Evolutionary conservation across 2,329 filamentous ascomycete species (phyloP).

Genomic region (Aspergillus spinulosporus): DNA sequence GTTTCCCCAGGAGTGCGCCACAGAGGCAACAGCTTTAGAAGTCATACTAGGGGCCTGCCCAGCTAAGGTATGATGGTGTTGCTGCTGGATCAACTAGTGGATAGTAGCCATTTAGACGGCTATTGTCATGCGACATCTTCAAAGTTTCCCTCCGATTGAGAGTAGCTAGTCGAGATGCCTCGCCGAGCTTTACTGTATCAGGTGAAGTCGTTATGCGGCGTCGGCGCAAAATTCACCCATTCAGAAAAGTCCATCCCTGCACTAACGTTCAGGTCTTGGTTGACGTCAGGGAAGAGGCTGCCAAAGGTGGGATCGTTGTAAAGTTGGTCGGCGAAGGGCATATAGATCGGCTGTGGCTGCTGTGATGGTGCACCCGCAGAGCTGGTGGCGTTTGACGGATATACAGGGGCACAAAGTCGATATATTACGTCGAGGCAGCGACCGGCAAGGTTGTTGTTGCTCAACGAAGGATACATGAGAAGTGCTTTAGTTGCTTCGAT

Average conservation of each 20-base stretch:
- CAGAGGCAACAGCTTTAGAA: background rate
- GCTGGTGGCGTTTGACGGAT: slow-evolving; percentile 19
- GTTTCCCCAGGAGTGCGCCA: background rate
- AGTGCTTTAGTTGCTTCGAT: slow-evolving; percentile 45
- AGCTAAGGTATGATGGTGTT: background rate
- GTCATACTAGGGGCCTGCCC: background rate
- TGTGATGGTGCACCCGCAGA: slow-evolving; percentile 16
- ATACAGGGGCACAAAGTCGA: slow-evolving; percentile 37
- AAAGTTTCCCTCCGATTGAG: background rate
- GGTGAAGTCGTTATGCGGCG: slow-evolving; percentile 25
- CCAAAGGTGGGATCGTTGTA: slow-evolving; percentile 39
- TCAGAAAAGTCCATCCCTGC: slow-evolving; percentile 42
- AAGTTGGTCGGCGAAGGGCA: slow-evolving; percentile 41
- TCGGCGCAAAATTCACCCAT: slow-evolving; percentile 40
- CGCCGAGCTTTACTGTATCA: slow-evolving; percentile 1
- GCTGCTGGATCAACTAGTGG: background rate
- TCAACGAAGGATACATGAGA: slow-evolving; percentile 40
- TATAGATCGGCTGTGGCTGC: slow-evolving; percentile 28
- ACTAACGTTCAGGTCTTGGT: slow-evolving; percentile 32
- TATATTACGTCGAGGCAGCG: slow-evolving; percentile 44
- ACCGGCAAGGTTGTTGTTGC: slow-evolving; percentile 41
- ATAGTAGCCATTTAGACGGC: background rate
- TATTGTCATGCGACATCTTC: background rate
- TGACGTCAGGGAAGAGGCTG: slow-evolving; percentile 37
- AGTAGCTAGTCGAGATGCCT: background rate